Evolutionary conservation across 192 early-diverging fungal genomes (phyloP), one percentile per base, ranked within the genome.

Genomic region (Coemansia sp.): DNA sequence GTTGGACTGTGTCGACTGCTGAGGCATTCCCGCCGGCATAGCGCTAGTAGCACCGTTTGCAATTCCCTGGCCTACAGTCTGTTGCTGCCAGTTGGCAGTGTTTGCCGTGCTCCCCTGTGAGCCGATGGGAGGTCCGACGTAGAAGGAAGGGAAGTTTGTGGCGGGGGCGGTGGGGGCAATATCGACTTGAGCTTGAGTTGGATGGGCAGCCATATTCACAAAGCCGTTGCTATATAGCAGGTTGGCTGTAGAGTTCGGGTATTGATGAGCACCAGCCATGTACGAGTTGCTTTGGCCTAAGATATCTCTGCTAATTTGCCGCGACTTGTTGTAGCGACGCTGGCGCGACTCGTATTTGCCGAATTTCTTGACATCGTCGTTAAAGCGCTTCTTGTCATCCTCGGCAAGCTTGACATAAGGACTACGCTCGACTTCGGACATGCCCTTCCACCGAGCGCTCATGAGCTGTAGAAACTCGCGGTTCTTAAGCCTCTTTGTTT

Each of bases 391-490:
- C 37, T 81, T 77, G 76, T 85, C 84, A 49, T 63, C 71, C 38
- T 80, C 73, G 42, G 84, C 84, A 8, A 79, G 70, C 16, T 52
- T 62, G 28, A 75, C 35, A 58, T 77, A 85, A 0, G 84, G 84
- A 23, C 66, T 62, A 49, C 80, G 80, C 28, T 78, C 74, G 11
- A 69, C 67, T 13, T 79, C 77, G 6, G 76, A 40, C 71, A 85
- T 67, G n/a, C 28, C 38, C 50, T 82, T 82, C 84, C 84, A 85
- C 17, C 76, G 73, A 5, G 75, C 64, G 52, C 80, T 82, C 84
- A 85, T 85, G 60, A 85, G 69, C 67, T 75, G 79, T 43, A 85
- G 40, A 70, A 85, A 85, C 61, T 76, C 80, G 63, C 80, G 79
- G 77, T 85, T 85, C 64, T 85, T 85, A 61, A 85, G 76, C 46